Evolutionary conservation across 2,329 filamentous ascomycete genomes (phyloP), one percentile per base, ranked within the genome.

Genomic region (Botrytis porri): DNA sequence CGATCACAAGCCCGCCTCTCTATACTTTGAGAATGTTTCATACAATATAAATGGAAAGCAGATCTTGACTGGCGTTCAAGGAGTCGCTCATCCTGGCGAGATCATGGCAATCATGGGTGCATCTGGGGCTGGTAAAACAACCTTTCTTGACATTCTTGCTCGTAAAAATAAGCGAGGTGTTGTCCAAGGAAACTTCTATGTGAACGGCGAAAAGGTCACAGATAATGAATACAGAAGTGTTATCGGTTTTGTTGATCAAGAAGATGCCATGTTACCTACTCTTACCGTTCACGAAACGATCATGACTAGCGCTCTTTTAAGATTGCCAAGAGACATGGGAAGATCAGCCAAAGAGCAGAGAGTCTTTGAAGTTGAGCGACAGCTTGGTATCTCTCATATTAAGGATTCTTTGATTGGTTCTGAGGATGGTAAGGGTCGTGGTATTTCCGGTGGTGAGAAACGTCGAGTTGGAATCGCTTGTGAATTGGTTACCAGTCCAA

Each of bases 221-320:
- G 93, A 98, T 81, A 82, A 88, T 43, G 93, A 98, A 75, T 99
- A 96, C 84, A 93, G 93, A 80, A 95, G 90, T 75, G 94, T 98
- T 69, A 92, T 98, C 76, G 96, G 97, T 35, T 99, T 98, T 78
- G 96, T 99, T 59, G 96, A 99, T 78, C 96, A 99, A 83, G 96
- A 99, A 80, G 96, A 99, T 80, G 97, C 95, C 8, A 95, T 99
- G 90, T 86, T 99, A 61, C 92, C 96, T 0, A 99, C 96, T 0
- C 85, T 99, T 77, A 99, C 96, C 0, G 96, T 99, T 14, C 96
- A 99, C 81, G 96, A 99, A 83, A 99, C 96, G 0, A 99, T 99
- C 75, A 86, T 98, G 76, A 98, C 93, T 78, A 98, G 95, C 79
- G 96, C 96, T 39, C 85, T 98, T 29, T 88, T 99, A 66, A 90